Base-by-base conservation (phyloP, 73 alveolate species). In the Blepharisma japonicum region DNA sequence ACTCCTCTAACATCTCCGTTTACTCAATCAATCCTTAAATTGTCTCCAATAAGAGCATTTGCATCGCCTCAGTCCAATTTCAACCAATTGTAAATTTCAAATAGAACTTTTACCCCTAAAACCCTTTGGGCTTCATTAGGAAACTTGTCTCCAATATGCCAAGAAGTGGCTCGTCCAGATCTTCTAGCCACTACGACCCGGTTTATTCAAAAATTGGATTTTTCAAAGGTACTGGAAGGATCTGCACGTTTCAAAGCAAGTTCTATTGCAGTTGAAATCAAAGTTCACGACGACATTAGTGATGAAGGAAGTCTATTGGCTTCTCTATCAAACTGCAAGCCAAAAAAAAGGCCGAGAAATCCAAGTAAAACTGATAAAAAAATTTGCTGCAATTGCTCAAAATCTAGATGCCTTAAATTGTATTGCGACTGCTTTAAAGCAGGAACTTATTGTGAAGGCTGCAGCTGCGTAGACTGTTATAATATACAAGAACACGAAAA, bases 361-460 rank as follows among this genome's bases (percentile, higher is more conserved):
- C 14, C 14, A 39, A 2, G 18, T 14, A 61, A 20, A 14, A 14
- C 14, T 14, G 92, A 71, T 14, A 61, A 61, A 61, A 55, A 56
- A 38, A 86, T 74, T 68, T 77, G 77, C 21, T 87, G 94, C 80
- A 87, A 87, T 45, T 87, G 94, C 80, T 78, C 79, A 82, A 87
- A 87, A 46, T 87, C 94, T 11, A 78, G 68, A 51, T 87, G 94
- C 68, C 81, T 87, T 0, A 87, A 87, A 70, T 86, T 87, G 39
- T 87, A 87, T 49, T 87, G 94, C 18, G 94, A 87, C 81, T 87
- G 94, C 80, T 87, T 87, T 55, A 80, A 83, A 18, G 82, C 86
- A 42, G 90, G 90, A 1, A 81, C 68, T 38, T 83, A 81, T 45
- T 87, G 94, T 71, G 76, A 81, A 45, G 71, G 86, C 47, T 87